phyloP scores from a whole-genome alignment of 768 basidiomycete genomes.

The Postia placenta region DNA sequence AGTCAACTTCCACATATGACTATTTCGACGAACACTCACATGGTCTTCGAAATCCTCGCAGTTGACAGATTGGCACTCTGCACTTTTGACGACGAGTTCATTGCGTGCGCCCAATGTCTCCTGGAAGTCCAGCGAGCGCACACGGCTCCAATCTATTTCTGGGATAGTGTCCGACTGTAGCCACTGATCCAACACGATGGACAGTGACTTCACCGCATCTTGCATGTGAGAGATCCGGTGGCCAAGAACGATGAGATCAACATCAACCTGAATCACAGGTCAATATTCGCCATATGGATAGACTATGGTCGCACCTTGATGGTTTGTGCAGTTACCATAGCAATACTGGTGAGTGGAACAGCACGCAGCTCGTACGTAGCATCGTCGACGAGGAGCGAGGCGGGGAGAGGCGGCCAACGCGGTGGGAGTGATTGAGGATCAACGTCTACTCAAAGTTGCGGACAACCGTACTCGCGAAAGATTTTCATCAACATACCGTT shows the following conservation, averaged over 20 bases:
- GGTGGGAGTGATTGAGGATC: slow-evolving; percentile 59
- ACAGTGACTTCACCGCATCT: slow-evolving; percentile 46
- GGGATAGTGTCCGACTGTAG: slow-evolving; percentile 36
- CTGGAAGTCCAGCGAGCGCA: slow-evolving; percentile 88
- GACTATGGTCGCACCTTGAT: slow-evolving; percentile 51
- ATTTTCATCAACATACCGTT: slow-evolving; percentile 52
- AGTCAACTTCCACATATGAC: neutral
- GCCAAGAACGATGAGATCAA: slow-evolving; percentile 59
- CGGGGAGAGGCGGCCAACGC: slow-evolving; percentile 63
- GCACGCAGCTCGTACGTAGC: slow-evolving; percentile 60
- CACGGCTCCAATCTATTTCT: slow-evolving; percentile 80
- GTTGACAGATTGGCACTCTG: slow-evolving; percentile 40
- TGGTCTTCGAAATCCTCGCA: slow-evolving; percentile 72
- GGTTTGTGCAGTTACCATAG: slow-evolving; percentile 60
- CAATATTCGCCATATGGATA: neutral
- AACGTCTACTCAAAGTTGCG: slow-evolving; percentile 38
- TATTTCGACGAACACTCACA: no score
- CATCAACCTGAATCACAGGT: slow-evolving; percentile 52
- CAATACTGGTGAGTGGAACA: slow-evolving; percentile 68
- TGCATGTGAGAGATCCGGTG: slow-evolving; percentile 59
- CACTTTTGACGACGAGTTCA: slow-evolving; percentile 37
- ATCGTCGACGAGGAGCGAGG: slow-evolving; percentile 39
- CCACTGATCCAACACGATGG: slow-evolving; percentile 54
- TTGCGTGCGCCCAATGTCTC: slow-evolving; percentile 65
- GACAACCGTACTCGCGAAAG: no score